Conservation (phyloP, 805 yeast genomes). For the Metschnikowia aberdeeniae region DNA sequence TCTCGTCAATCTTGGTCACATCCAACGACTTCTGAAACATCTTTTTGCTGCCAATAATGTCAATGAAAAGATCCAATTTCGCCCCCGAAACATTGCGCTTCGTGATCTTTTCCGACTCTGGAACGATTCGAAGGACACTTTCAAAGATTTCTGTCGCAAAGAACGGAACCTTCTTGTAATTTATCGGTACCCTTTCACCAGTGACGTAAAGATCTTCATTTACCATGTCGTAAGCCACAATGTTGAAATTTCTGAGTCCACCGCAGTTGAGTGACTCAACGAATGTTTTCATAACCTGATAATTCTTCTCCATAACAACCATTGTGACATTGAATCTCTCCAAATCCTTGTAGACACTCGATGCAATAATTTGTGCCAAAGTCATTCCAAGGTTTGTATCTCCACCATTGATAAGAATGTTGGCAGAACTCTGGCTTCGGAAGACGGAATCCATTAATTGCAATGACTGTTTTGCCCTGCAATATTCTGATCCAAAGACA, state of each 20-base stretch:
- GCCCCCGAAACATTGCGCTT: constrained; percentile 21
- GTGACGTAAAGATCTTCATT: constrained; percentile 34
- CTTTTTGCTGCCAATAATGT: constrained; percentile 37
- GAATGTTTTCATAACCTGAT: constrained; percentile 20
- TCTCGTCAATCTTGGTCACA: constrained; percentile 26
- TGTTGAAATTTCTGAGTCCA: constrained; percentile 18
- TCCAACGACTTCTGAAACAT: constrained; percentile 30
- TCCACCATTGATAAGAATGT: constrained; percentile 40
- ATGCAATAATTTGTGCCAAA: constrained; percentile 29
- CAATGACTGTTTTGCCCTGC: constrained; percentile 36
- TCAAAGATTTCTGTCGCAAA: constrained; percentile 37
- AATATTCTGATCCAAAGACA: constrained; percentile 31
- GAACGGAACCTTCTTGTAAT: constrained; percentile 35
- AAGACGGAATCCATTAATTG: constrained; percentile 20
- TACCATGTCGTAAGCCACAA: constrained; percentile 31
- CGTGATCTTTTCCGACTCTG: constrained; percentile 19
- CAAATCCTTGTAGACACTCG: constrained; percentile 24
- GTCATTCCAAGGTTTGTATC: constrained; percentile 38
- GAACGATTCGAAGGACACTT: constrained; percentile 25
- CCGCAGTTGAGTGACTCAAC: constrained; percentile 18
- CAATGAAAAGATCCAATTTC: constrained; percentile 36
- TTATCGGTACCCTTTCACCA: constrained; percentile 31
- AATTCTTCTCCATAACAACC: constrained; percentile 24
- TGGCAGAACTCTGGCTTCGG: constrained; percentile 19
- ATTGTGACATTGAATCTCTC: constrained; percentile 28